Conservation (phyloP, 2,329 filamentous ascomycete genomes). For the Ilyonectria mors-panacis region DNA sequence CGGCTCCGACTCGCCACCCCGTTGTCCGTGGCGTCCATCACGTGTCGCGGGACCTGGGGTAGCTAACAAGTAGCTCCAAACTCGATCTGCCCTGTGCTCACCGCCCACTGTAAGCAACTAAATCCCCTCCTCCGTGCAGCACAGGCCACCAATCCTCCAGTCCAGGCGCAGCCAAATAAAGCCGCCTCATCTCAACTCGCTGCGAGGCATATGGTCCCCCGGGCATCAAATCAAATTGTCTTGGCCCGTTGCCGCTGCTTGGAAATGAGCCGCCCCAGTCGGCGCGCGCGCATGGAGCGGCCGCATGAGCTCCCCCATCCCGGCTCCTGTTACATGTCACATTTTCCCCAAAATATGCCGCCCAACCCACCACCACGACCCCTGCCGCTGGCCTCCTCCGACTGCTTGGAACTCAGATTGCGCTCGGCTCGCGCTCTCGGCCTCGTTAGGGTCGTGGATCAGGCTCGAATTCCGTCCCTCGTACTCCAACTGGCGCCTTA, state of each 20-base stretch:
- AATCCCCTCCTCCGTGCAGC: neutral
- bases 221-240: conserved; percentile 17
- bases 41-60: conserved; percentile 13
- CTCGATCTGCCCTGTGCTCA: conserved; percentile 18
- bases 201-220: conserved; percentile 9
- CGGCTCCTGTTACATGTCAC: conserved; percentile 44
- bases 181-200: conserved; percentile 6
- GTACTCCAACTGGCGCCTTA: conserved; percentile 23
- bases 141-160: neutral
- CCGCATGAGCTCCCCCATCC: conserved; percentile 44
- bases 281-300: conserved; percentile 41
- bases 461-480: conserved; percentile 35
- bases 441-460: conserved; percentile 37
- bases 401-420: conserved; percentile 46
- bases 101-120: conserved; percentile 17
- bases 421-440: conserved; percentile 41
- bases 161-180: conserved; percentile 2
- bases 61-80: conserved; percentile 12
- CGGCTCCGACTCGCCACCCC: conserved; percentile 8
- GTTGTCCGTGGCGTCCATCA: conserved; percentile 24
- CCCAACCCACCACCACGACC: conserved; percentile 33
- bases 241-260: conserved; percentile 26
- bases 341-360: conserved; percentile 40
- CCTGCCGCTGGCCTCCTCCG: conserved; percentile 37
- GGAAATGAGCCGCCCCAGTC: conserved; percentile 41